Conservation (phyloP, 805 yeast species). For the Kluyveromyces siamensis region DNA sequence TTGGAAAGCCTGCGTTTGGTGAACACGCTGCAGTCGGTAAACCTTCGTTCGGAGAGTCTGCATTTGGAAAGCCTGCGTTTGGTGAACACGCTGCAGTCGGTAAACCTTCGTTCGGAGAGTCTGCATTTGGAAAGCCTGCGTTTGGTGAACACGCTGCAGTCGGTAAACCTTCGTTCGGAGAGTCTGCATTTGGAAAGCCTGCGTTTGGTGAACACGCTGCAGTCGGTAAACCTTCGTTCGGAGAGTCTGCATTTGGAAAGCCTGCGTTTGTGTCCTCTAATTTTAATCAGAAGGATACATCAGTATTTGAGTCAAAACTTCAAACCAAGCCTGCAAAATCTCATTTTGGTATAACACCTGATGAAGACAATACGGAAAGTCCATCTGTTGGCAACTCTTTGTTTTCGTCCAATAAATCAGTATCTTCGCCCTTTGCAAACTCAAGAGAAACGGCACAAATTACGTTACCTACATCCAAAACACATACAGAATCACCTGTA, state of each 20-base stretch:
- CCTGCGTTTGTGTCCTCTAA: slow-evolving; percentile 1
- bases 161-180: slow-evolving; percentile 3
- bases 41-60: background rate
- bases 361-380: background rate
- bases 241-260: slow-evolving; percentile 11
- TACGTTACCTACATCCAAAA: background rate
- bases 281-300: background rate
- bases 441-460: background rate
- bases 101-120: slow-evolving; percentile 13
- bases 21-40: slow-evolving; percentile 2
- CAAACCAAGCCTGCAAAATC: background rate
- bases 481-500: background rate
- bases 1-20: slow-evolving; percentile 11
- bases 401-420: background rate
- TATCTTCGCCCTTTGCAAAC: background rate
- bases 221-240: background rate
- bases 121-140: slow-evolving; percentile 17
- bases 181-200: slow-evolving; percentile 9
- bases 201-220: background rate
- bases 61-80: slow-evolving; percentile 10
- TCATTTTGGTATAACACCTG: background rate
- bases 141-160: slow-evolving; percentile 12
- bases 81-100: slow-evolving; percentile 16
- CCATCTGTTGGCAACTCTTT: background rate
- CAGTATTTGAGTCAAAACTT: background rate